A percentile compares a stretch with the other conserved stretches of the same genome.
These are phyloP conservation scores for Sporopachydermia cereana DNA, from an alignment of 1,139 yeast species.

Conservation along the genomic window DNA sequence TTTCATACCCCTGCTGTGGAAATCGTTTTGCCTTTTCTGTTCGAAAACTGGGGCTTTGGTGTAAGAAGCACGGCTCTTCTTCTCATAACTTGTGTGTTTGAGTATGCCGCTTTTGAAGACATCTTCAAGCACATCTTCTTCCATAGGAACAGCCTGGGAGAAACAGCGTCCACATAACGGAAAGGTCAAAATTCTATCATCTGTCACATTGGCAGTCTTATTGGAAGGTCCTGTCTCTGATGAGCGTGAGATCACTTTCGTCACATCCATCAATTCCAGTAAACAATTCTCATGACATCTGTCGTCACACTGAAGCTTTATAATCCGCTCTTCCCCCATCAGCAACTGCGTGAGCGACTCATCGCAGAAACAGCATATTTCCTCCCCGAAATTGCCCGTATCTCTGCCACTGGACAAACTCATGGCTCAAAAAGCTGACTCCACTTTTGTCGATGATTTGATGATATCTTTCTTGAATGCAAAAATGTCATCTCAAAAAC, in stretches of 20 bases:
- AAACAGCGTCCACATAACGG: constrained; percentile 4
- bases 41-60: no score
- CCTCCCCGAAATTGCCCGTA: no score
- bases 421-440: no score
- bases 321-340: background rate
- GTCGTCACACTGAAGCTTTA: background rate
- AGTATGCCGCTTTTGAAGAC: no score
- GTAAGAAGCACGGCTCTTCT: no score
- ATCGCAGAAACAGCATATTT: constrained; percentile 4
- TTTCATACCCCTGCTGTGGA: no score
- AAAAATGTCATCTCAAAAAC: no score
- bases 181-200: background rate
- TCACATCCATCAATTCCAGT: constrained; percentile 7
- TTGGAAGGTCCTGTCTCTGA: background rate
- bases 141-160: background rate
- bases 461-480: no score
- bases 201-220: background rate
- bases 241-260: constrained; percentile 2
- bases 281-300: constrained; percentile 4
- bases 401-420: no score
- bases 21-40: no score
- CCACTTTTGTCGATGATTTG: no score
- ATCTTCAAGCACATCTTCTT: background rate
- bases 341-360: background rate
- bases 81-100: no score